phyloP scores from a whole-genome alignment of 257 asterid species.

The Solanum rostratum region DNA sequence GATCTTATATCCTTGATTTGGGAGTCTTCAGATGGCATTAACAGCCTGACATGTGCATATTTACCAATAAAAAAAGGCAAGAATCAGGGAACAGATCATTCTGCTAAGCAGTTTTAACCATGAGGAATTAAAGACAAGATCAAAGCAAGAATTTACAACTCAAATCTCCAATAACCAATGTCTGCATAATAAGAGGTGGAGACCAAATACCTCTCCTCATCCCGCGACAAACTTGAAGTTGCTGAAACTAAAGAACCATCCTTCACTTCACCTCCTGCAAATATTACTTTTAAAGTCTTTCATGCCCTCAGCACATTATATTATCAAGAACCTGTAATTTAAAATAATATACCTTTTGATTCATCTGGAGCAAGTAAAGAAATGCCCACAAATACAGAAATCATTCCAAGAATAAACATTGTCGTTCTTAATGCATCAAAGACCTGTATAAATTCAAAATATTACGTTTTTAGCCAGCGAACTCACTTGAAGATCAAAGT shows the following conservation, averaged over 20 bases:
- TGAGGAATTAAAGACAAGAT: background rate
- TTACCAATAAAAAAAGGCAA: background rate
- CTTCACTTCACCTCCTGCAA: conserved; percentile 61
- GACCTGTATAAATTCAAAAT: conserved; percentile 40
- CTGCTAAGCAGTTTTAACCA: background rate
- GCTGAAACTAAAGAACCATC: conserved; percentile 45
- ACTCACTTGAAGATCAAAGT: background rate
- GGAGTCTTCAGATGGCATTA: conserved; percentile 43
- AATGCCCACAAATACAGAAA: conserved; percentile 89
- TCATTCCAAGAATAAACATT: conserved; percentile 85
- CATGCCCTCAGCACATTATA: background rate
- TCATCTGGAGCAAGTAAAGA: conserved; percentile 96
- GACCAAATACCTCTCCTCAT: conserved; percentile 52
- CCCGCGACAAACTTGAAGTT: conserved; percentile 36
- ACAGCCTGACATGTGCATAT: conserved; percentile 30
- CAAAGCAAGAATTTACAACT: background rate
- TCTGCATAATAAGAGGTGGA: background rate
- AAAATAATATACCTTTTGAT: conserved; percentile 48
- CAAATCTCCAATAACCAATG: background rate
- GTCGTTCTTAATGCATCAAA: conserved; percentile 81
- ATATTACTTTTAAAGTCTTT: conserved; percentile 9
- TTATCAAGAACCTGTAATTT: background rate
- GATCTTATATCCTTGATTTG: conserved; percentile 54
- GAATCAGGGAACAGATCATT: background rate
- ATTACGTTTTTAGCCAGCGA: background rate